Conservation (phyloP, 345 rosid species). For the Lepidium sativum region DNA sequence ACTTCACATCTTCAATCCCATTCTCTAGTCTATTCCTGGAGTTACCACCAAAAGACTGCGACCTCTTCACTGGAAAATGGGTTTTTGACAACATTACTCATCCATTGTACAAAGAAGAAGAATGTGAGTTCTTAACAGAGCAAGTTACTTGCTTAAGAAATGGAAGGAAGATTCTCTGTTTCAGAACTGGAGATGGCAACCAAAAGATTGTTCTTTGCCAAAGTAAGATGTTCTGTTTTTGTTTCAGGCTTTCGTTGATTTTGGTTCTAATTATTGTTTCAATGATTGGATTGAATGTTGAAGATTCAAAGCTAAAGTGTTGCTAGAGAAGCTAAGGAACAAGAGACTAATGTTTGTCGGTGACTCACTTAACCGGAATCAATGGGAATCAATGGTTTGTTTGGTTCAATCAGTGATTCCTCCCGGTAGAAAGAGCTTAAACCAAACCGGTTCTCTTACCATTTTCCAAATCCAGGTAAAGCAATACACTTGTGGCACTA, state of each 20-base stretch:
- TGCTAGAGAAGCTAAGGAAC: conserved; percentile 82
- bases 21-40: conserved; percentile 37
- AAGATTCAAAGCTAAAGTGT: conserved; percentile 63
- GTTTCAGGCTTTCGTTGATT: not conserved
- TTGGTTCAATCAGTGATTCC: conserved; percentile 79
- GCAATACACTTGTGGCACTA: not conserved
- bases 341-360: conserved; percentile 96
- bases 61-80: conserved; percentile 85
- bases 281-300: not conserved
- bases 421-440: conserved; percentile 54
- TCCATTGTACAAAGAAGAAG: conserved; percentile 75
- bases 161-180: conserved; percentile 74
- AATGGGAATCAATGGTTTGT: conserved; percentile 99
- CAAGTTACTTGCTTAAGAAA: conserved; percentile 90
- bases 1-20: conserved; percentile 54
- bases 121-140: conserved; percentile 71
- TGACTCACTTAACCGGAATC: conserved; percentile 91
- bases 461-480: conserved; percentile 67
- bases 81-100: conserved; percentile 51
- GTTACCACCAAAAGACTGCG: conserved; percentile 72
- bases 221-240: conserved; percentile 28
- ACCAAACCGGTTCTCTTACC: conserved; percentile 51
- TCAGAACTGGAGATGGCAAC: conserved; percentile 98
- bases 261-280: not conserved
- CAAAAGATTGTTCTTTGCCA: conserved; percentile 77